phyloP scores from a whole-genome alignment of 225 moss, liverwort and hornwort species.

The Pseudisothecium myosuroides region DNA sequence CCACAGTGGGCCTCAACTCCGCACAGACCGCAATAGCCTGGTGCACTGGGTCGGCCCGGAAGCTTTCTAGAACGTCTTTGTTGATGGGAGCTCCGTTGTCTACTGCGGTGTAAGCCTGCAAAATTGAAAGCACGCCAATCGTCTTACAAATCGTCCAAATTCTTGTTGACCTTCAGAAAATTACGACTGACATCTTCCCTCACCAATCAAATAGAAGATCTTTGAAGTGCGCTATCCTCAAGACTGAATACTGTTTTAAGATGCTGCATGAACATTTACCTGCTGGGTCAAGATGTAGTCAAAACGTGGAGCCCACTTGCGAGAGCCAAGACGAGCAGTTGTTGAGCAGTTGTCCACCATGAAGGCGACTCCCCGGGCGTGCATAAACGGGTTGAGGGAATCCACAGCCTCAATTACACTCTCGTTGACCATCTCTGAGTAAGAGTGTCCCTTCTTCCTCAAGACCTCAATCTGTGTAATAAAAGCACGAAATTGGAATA shows the following conservation, averaged over 20 bases:
- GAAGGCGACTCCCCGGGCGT: constrained; percentile 90
- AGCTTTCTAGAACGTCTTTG: constrained; percentile 69
- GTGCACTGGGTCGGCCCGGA: constrained; percentile 81
- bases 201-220: neutral
- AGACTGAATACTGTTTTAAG: neutral
- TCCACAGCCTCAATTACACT: constrained; percentile 97
- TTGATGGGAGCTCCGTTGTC: constrained; percentile 69
- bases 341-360: constrained; percentile 99
- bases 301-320: constrained; percentile 95
- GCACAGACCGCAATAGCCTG: constrained; percentile 81
- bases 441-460: constrained; percentile 91
- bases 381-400: constrained; percentile 95
- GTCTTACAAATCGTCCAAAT: neutral
- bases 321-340: constrained; percentile 86
- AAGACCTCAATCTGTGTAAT: constrained; percentile 72
- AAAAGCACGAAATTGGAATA: neutral
- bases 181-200: neutral
- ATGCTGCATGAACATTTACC: constrained; percentile 13
- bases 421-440: constrained; percentile 95
- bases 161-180: neutral
- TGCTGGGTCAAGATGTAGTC: constrained; percentile 91
- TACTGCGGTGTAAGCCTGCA: constrained; percentile 82
- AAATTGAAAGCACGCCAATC: neutral
- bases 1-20: constrained; percentile 79
- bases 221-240: neutral